Conservation (phyloP, 352 stramenopile species). For the Phytophthora lateralis region DNA sequence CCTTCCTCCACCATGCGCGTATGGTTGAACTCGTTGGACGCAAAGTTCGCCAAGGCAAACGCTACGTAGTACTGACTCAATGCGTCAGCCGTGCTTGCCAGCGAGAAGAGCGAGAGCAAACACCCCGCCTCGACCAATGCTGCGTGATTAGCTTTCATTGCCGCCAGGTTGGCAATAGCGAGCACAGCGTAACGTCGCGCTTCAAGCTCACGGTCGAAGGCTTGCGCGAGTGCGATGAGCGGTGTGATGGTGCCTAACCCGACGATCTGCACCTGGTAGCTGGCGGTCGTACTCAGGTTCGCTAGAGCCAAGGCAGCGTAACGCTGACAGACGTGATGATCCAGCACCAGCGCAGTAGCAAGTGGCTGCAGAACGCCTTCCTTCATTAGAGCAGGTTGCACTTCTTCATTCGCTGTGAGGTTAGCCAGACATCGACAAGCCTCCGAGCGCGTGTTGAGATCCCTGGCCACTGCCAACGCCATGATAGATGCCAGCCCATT, state of each 20-base stretch:
- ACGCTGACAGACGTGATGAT: constrained; percentile 93
- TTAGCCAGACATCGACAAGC: constrained; percentile 94
- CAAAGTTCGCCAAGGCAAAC: constrained; percentile 95
- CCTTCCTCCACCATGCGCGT: constrained; percentile 94
- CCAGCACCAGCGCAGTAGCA: constrained; percentile 85
- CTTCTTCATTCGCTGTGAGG: constrained; percentile 94
- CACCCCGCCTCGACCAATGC: constrained; percentile 92
- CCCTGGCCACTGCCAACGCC: constrained; percentile 88
- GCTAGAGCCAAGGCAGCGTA: constrained; percentile 93
- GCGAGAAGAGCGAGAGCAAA: constrained; percentile 91
- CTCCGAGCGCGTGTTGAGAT: constrained; percentile 92
- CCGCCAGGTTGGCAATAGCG: constrained; percentile 94
- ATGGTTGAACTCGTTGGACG: constrained; percentile 93
- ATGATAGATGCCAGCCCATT: constrained; percentile 93
- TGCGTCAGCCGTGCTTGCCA: constrained; percentile 93
- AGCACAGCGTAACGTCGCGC: constrained; percentile 93
- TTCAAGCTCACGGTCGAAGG: constrained; percentile 93
- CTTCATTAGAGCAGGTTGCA: constrained; percentile 91
- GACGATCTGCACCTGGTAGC: constrained; percentile 95
- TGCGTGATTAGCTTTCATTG: constrained; percentile 95
- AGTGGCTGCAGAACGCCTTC: constrained; percentile 92
- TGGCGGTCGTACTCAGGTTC: constrained; percentile 94
- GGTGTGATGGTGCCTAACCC: constrained; percentile 92
- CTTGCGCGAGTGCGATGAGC: constrained; percentile 86
- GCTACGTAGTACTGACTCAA: constrained; percentile 96